Percentiles rank a stretch among this genome's conserved stretches.
Conservation (phyloP, 768 basidiomycete genomes). For the Tricholoma sp. region DNA sequence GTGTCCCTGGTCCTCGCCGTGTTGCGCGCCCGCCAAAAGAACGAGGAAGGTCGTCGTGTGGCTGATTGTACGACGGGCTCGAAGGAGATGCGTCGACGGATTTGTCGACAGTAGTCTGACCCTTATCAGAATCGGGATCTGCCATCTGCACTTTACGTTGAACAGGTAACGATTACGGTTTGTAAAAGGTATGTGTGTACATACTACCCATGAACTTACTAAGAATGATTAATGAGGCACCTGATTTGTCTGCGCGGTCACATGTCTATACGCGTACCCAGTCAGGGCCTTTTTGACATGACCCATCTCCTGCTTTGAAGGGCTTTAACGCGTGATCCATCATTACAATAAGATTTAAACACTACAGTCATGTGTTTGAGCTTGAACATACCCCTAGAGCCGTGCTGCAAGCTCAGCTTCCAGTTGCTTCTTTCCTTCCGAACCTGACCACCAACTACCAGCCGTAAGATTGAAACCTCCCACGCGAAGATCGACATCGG, state of each 20-base stretch:
- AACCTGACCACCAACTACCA: slow-evolving; percentile 15
- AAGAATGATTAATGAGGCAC: too few relatives aligned
- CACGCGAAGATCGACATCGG: slow-evolving; percentile 13
- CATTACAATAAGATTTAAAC: too few relatives aligned
- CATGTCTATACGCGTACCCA: too few relatives aligned
- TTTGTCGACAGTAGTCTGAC: neutral
- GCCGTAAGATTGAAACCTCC: slow-evolving; percentile 12
- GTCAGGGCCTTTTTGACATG: too few relatives aligned
- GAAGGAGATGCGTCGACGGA: neutral
- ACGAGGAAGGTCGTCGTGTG: neutral
- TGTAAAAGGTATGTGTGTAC: too few relatives aligned
- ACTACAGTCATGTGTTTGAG: too few relatives aligned
- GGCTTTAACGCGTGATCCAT: too few relatives aligned
- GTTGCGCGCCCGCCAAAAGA: neutral
- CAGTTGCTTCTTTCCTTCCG: slow-evolving; percentile 14
- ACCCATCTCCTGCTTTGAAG: too few relatives aligned
- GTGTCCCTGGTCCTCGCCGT: neutral
- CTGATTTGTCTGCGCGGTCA: too few relatives aligned
- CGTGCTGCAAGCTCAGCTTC: slow-evolving; percentile 16
- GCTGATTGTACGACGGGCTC: neutral
- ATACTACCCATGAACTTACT: too few relatives aligned
- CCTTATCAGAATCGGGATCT: neutral
- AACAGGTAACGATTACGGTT: neutral
- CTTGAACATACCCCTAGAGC: neutral
- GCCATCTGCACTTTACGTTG: neutral